phyloP scores from a whole-genome alignment of 805 yeast genomes.

The Candida railenensis region DNA sequence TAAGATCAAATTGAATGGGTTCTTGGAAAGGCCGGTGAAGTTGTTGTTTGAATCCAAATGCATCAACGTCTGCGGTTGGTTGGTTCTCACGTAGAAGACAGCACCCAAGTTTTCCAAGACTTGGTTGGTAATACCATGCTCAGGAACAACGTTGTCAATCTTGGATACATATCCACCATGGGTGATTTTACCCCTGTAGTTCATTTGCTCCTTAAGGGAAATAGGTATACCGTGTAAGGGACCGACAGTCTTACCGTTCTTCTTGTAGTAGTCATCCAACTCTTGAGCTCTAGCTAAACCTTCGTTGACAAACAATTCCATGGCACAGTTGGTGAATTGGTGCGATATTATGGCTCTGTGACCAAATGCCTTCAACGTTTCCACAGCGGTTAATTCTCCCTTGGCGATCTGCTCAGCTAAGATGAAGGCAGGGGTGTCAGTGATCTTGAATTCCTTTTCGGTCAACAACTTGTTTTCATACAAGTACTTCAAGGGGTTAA shows the following conservation, averaged over 20 bases:
- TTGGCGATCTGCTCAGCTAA: slow-evolving; percentile 28
- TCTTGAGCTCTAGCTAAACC: slow-evolving; percentile 56
- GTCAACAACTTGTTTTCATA: slow-evolving; percentile 34
- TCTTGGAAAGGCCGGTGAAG: slow-evolving; percentile 34
- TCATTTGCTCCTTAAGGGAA: slow-evolving; percentile 54
- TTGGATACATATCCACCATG: slow-evolving; percentile 41
- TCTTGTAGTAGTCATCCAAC: slow-evolving; percentile 49
- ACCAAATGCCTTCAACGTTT: slow-evolving; percentile 42
- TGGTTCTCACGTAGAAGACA: slow-evolving; percentile 44
- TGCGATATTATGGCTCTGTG: slow-evolving; percentile 42
- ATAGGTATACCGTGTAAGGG: slow-evolving; percentile 69
- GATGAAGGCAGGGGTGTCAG: slow-evolving; percentile 31
- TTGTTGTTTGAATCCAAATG: slow-evolving; percentile 43
- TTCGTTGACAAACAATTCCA: slow-evolving; percentile 50
- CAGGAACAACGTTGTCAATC: slow-evolving; percentile 27
- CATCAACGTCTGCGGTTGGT: slow-evolving; percentile 46
- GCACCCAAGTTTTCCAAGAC: slow-evolving; percentile 41
- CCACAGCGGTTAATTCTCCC: slow-evolving; percentile 34
- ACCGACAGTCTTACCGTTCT: slow-evolving; percentile 52
- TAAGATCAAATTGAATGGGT: slow-evolving; percentile 38
- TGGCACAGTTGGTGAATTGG: slow-evolving; percentile 44
- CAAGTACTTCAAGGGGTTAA: slow-evolving; percentile 36
- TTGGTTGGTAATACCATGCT: slow-evolving; percentile 29
- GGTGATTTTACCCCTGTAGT: slow-evolving; percentile 30
- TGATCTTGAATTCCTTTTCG: slow-evolving; percentile 33